phyloP scores from a whole-genome alignment of 257 asterid species.

The Ehretia macrophylla region DNA sequence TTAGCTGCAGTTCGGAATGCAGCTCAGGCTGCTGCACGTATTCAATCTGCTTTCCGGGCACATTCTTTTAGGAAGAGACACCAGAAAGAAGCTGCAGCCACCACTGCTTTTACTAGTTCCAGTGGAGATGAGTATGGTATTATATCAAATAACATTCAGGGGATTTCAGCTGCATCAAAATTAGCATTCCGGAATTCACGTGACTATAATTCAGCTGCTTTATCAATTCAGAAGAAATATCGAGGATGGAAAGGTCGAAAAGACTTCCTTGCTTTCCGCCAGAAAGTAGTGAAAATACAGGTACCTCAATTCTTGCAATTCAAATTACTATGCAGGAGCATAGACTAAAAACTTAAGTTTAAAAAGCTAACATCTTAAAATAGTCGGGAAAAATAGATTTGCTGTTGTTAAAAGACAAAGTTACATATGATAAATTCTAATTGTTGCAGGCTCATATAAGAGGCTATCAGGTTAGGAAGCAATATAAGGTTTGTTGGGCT shows the following conservation, averaged over 20 bases:
- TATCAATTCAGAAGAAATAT: constrained; percentile 84
- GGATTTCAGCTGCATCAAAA: constrained; percentile 60
- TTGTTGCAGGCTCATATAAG: constrained; percentile 72
- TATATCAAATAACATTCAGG: constrained; percentile 38
- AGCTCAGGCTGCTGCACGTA: constrained; percentile 93
- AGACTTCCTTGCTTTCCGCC: constrained; percentile 76
- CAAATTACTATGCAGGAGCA: neutral
- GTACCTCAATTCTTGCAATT: constrained; percentile 27
- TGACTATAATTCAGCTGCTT: constrained; percentile 69
- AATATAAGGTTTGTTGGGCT: constrained; percentile 85
- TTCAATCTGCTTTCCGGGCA: constrained; percentile 94
- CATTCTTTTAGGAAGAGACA: constrained; percentile 87
- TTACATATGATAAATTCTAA: too few species aligned
- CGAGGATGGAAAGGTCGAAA: constrained; percentile 92
- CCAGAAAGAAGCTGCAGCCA: constrained; percentile 36
- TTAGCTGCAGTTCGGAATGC: constrained; percentile 89
- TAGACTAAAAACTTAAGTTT: neutral
- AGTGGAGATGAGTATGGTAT: constrained; percentile 48
- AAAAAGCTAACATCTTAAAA: neutral
- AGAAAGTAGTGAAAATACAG: constrained; percentile 96
- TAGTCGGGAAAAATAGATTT: too few species aligned
- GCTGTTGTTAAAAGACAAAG: too few species aligned
- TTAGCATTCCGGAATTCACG: constrained; percentile 53
- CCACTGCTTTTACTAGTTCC: constrained; percentile 17
- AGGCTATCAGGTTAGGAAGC: constrained; percentile 85